These are phyloP conservation scores for Lotmaria passim DNA, from an alignment of 208 protist genomes.

Conservation along the genomic window DNA sequence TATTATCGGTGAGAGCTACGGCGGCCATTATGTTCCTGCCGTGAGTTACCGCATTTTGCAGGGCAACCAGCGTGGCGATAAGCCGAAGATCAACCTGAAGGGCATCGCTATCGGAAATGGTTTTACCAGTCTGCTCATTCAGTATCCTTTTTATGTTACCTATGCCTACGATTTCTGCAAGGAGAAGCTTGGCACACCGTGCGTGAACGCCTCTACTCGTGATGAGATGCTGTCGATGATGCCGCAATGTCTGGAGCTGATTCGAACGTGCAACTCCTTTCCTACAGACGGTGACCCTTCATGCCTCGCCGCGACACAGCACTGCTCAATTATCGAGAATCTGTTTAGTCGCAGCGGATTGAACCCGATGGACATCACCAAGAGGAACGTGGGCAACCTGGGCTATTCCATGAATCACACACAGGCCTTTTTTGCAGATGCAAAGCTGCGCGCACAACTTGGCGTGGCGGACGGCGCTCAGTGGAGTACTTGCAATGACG, in stretches of 20 bases:
- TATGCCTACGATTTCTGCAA: conserved; percentile 70
- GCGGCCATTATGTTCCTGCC: conserved; percentile 75
- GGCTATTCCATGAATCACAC: conserved; percentile 8
- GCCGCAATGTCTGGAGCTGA: conserved; percentile 47
- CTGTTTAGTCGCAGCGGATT: conserved; percentile 53
- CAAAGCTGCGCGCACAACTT: not conserved
- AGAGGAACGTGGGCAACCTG: conserved; percentile 41
- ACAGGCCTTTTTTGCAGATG: not conserved
- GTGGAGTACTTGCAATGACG: conserved; percentile 52
- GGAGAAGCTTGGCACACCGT: conserved; percentile 52
- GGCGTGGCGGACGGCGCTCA: not conserved
- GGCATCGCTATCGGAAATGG: conserved; percentile 88
- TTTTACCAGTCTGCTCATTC: conserved; percentile 72
- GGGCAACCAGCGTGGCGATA: conserved; percentile 33
- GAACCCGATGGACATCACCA: conserved; percentile 88
- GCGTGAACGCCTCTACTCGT: conserved; percentile 45
- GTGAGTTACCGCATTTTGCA: conserved; percentile 43
- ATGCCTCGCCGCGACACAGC: conserved; percentile 18
- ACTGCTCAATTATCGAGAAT: conserved; percentile 2
- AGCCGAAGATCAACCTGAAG: conserved; percentile 48
- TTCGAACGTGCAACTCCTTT: conserved; percentile 32
- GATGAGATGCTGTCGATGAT: conserved; percentile 41
- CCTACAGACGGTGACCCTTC: conserved; percentile 4
- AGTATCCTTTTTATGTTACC: conserved; percentile 70
- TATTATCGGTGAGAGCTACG: conserved; percentile 85